A percentile compares a stretch with the other conserved stretches of the same genome.
These are phyloP conservation scores for Phytophthora pistaciae DNA, from an alignment of 352 stramenopile species.

Conservation along the genomic window DNA sequence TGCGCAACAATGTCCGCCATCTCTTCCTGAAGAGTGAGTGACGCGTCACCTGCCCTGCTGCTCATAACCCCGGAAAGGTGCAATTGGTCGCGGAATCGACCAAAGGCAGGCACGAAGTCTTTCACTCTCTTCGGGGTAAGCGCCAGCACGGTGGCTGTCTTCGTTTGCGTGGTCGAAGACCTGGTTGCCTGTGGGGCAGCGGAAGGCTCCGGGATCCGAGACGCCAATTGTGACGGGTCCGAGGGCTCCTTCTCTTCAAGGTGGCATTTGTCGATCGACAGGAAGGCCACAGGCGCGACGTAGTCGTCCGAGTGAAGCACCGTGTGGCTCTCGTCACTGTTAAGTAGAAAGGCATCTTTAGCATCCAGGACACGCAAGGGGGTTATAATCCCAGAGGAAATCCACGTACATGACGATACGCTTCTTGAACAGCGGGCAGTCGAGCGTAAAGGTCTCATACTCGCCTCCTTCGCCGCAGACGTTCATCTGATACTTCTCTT, in stretches of 20 bases:
- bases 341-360: not conserved
- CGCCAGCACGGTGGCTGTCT: conserved; percentile 35
- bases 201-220: conserved; percentile 34
- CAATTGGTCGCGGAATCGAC: conserved; percentile 74
- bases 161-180: conserved; percentile 6
- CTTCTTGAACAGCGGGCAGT: conserved; percentile 97
- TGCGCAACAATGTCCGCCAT: conserved; percentile 67
- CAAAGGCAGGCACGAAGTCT: conserved; percentile 33
- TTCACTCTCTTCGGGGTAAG: conserved; percentile 16
- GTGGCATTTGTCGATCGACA: conserved; percentile 93
- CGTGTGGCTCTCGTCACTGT: conserved; percentile 92
- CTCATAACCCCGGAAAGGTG: conserved; percentile 74
- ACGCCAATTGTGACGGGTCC: conserved; percentile 46
- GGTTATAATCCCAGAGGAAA: not conserved
- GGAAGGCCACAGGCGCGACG: conserved; percentile 93
- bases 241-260: conserved; percentile 87
- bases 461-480: conserved; percentile 99
- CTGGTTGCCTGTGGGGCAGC: not conserved
- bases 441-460: conserved; percentile 99
- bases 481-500: conserved; percentile 98
- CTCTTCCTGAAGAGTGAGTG: conserved; percentile 66
- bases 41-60: conserved; percentile 30
- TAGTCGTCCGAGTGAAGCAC: conserved; percentile 93
- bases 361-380: not conserved
- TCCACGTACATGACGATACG: conserved; percentile 89